Percentiles rank a stretch among this genome's conserved stretches.
These are phyloP conservation scores for Botryotinia globosa DNA, from an alignment of 2,329 filamentous ascomycete species.

Conservation along the genomic window DNA sequence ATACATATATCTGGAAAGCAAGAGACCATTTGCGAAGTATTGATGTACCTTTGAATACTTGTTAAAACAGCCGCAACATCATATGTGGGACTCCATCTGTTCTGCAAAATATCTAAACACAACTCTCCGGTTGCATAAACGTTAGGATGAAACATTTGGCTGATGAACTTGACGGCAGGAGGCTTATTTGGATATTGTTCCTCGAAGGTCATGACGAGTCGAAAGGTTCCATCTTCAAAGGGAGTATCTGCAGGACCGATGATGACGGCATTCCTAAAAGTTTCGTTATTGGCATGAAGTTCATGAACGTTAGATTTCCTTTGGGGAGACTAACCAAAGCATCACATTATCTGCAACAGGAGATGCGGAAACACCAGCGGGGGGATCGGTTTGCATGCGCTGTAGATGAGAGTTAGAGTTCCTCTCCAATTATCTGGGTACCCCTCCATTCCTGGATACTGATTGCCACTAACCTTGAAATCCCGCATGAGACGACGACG, in stretches of 20 bases:
- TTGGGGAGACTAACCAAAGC: conserved; percentile 66
- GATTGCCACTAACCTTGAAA: conserved; percentile 74
- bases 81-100: conserved; percentile 97
- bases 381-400: conserved; percentile 99
- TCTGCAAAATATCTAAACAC: conserved; percentile 94
- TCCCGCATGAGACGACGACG: conserved; percentile 97
- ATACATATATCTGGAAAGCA: conserved; percentile 21
- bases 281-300: conserved; percentile 17
- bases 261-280: conserved; percentile 88
- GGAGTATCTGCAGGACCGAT: conserved; percentile 96
- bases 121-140: conserved; percentile 96
- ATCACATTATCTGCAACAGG: conserved; percentile 96
- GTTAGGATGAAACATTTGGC: conserved; percentile 98
- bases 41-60: conserved; percentile 84
- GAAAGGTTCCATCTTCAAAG: conserved; percentile 96
- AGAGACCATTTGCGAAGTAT: background rate
- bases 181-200: conserved; percentile 99
- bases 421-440: conserved; percentile 11
- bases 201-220: conserved; percentile 98
- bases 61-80: conserved; percentile 96
- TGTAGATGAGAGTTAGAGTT: conserved; percentile 42
- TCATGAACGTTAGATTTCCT: background rate
- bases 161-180: conserved; percentile 96
- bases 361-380: conserved; percentile 92
- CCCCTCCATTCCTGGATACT: conserved; percentile 8